phyloP scores from a whole-genome alignment of 257 asterid genomes.

The Nicotiana otophora region DNA sequence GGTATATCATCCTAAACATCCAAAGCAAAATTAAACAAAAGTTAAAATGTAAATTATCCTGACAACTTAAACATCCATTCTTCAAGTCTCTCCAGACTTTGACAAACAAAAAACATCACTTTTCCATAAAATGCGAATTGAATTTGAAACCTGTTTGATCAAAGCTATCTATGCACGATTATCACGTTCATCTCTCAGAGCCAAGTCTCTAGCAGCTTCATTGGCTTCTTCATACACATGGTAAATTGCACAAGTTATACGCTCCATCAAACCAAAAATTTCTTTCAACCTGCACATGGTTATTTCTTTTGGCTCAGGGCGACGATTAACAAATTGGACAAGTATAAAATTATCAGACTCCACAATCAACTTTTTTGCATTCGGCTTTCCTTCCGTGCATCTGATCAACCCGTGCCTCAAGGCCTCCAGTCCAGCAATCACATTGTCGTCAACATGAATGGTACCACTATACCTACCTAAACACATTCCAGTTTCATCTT shows the following conservation, averaged over 20 bases:
- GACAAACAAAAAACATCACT: background rate
- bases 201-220: background rate
- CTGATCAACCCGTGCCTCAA: background rate
- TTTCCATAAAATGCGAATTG: background rate
- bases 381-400: background rate
- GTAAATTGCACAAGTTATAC: background rate
- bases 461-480: background rate
- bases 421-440: constrained; percentile 4
- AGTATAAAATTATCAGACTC: constrained; percentile 10
- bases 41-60: background rate
- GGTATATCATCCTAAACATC: background rate
- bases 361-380: background rate
- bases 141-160: background rate
- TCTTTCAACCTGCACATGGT: background rate
- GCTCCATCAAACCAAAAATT: background rate
- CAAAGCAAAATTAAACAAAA: background rate
- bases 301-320: background rate
- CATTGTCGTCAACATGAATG: background rate
- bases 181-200: background rate
- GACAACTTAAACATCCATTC: background rate
- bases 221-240: constrained; percentile 10
- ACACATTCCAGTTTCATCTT: background rate
- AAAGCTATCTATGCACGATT: background rate
- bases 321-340: constrained; percentile 13
- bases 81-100: background rate